phyloP scores from a whole-genome alignment of 441 rosid species.

The Melastoma candidum region DNA sequence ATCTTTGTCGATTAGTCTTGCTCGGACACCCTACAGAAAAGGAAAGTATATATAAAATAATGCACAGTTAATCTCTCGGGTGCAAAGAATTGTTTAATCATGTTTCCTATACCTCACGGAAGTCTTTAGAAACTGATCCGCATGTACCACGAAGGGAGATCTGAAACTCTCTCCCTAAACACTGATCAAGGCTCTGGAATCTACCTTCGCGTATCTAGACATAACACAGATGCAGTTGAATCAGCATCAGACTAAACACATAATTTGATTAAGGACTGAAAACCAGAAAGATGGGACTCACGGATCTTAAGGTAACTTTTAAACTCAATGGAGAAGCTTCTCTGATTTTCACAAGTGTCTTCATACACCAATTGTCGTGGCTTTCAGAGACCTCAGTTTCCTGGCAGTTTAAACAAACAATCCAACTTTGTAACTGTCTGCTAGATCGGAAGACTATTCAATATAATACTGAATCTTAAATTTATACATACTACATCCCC shows the following conservation, averaged over 20 bases:
- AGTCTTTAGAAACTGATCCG: constrained; percentile 46
- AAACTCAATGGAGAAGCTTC: constrained; percentile 90
- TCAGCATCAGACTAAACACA: not conserved
- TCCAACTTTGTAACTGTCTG: not conserved
- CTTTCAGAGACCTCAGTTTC: constrained; percentile 48
- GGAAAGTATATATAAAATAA: not conserved
- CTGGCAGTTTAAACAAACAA: constrained; percentile 20
- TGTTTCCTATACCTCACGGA: constrained; percentile 42
- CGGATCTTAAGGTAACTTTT: constrained; percentile 72
- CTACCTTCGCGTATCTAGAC: constrained; percentile 81
- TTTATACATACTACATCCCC: too few species aligned
- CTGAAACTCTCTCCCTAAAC: constrained; percentile 75
- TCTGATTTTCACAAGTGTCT: constrained; percentile 41
- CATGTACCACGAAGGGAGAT: constrained; percentile 50
- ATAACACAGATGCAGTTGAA: constrained; percentile 9
- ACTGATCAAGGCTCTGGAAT: constrained; percentile 75
- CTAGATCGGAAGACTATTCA: too few species aligned
- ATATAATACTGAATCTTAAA: too few species aligned
- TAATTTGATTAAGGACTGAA: constrained; percentile 1
- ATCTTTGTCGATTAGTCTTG: constrained; percentile 70
- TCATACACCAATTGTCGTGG: constrained; percentile 48
- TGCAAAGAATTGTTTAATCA: too few species aligned
- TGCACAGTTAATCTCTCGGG: constrained; percentile 2
- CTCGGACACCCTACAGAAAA: constrained; percentile 53
- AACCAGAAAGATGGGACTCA: constrained; percentile 22